Evolutionary conservation across 75 land plant species (phyloP).

Genomic region (Adiantum capillusveneris): DNA sequence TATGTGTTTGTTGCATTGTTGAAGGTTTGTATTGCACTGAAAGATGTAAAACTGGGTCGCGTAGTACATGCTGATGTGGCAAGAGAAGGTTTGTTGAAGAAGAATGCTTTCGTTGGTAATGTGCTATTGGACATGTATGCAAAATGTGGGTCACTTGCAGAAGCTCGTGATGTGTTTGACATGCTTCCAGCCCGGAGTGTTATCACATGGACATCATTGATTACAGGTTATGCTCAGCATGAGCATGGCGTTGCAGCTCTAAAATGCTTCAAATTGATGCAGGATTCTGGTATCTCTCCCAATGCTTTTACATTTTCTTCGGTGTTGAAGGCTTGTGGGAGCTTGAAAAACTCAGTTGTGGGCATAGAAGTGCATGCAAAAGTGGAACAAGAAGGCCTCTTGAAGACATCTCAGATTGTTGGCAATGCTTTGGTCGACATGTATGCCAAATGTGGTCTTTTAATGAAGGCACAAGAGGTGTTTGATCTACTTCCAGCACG

Average conservation of each 20-base stretch:
- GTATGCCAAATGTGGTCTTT: constrained; percentile 22
- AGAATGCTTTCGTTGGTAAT: constrained; percentile 18
- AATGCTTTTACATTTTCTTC: constrained; percentile 13
- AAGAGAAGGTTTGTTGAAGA: constrained; percentile 18
- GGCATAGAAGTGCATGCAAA: constrained; percentile 5
- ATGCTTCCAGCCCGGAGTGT: constrained; percentile 10
- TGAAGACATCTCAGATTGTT: neutral
- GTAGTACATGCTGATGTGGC: constrained; percentile 29
- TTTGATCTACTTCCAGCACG: constrained; percentile 14
- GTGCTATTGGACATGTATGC: constrained; percentile 24
- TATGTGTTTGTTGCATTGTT: constrained; percentile 36
- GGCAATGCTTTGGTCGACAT: constrained; percentile 18
- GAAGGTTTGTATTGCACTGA: constrained; percentile 37
- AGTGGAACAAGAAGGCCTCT: neutral
- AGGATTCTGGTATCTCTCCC: constrained; percentile 6
- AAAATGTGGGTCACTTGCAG: constrained; percentile 5
- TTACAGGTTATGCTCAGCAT: constrained; percentile 16
- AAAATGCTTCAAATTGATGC: constrained; percentile 17
- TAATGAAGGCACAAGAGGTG: constrained; percentile 15
- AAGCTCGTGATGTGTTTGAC: constrained; percentile 17
- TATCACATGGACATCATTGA: constrained; percentile 32
- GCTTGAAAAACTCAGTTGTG: neutral
- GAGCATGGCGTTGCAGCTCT: constrained; percentile 9
- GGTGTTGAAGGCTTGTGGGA: constrained; percentile 12
- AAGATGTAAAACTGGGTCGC: constrained; percentile 28